These are phyloP conservation scores for Saccharomycopsis fodiens DNA, from an alignment of 805 yeast species.

Conservation along the genomic window DNA sequence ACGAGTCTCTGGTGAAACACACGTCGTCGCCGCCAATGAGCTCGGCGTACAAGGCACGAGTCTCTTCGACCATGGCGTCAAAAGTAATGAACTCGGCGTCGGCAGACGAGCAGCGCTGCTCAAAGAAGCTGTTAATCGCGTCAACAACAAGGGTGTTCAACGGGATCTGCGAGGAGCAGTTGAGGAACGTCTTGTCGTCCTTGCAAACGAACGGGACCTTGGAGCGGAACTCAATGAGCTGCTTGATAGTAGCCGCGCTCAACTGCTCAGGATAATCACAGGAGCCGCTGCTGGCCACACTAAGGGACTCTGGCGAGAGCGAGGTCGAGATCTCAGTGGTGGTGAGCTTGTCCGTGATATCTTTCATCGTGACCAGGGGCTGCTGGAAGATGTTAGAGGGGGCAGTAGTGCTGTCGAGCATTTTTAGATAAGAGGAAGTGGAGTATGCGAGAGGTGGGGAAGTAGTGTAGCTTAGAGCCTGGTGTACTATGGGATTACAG, in stretches of 20 bases:
- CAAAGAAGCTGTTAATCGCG: constrained; percentile 12
- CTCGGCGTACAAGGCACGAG: constrained; percentile 13
- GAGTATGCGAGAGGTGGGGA: too few species aligned
- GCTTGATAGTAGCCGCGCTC: background rate
- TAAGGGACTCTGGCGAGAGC: background rate
- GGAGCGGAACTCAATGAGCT: background rate
- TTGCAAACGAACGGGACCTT: constrained; percentile 10
- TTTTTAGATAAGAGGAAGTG: too few species aligned
- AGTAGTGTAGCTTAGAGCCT: too few species aligned
- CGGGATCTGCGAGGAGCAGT: constrained; percentile 16
- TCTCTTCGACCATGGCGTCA: constrained; percentile 15
- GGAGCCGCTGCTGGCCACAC: background rate
- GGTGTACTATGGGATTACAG: too few species aligned
- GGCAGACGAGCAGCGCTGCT: constrained; percentile 5
- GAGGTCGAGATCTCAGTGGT: background rate
- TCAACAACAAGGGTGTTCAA: constrained; percentile 9
- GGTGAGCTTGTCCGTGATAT: background rate
- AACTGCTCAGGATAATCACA: constrained; percentile 1
- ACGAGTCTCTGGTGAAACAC: constrained; percentile 19
- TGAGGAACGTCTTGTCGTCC: constrained; percentile 10
- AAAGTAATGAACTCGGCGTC: constrained; percentile 15
- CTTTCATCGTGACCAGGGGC: background rate
- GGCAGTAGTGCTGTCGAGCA: too few species aligned
- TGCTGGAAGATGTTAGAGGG: too few species aligned
- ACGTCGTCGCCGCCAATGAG: constrained; percentile 7